Evolutionary conservation across 192 early-diverging fungal genomes (phyloP), one percentile per base, ranked within the genome.

Genomic region (Backusella australiensis): DNA sequence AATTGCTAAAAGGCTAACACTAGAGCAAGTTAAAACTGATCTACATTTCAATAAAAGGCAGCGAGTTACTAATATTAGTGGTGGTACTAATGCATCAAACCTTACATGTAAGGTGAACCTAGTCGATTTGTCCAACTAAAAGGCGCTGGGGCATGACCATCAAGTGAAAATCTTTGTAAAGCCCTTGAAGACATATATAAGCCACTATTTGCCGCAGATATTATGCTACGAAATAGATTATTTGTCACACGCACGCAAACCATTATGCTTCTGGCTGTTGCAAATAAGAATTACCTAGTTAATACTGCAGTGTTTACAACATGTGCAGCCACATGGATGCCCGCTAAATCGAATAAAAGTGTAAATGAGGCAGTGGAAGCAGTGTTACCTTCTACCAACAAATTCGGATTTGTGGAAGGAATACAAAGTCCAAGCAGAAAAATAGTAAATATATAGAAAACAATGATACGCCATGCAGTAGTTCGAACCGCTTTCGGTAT

Each of bases 371-470:
- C 90, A 32, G 86, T 89, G 11, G 81, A 77, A 19, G 90, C 73
- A 34, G 86, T 77, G 11, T 83, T 80, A 34, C 81, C 80, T 46
- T 17, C 8, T 59, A 81, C 79, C 65, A 76, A 72, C 23, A 95
- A 87, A 29, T 84, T 78, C 6, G 84, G 75, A 77, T 93, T 83
- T 71, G 71, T 80, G 82, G 83, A 85, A 17, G 91, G 92, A 49
- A 96, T 91, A 53, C 90, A 89, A 46, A 96, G 74, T 12, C 95
- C 95, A 59, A 96, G 93, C 53, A 95, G 85, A 38, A 94, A 85
- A 65, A 95, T 93, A 23, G 93, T 91, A 23, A 85, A 74, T 41
- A 96, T 78, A 82, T 94, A 96, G 88, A 96, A 96, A 19, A 95
- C 80, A 41, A 82, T 78, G 70, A 97, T 95, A 69, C 96, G 90